Evolutionary conservation across 352 stramenopile species (phyloP).

Genomic region (Achlya hypogyna): DNA sequence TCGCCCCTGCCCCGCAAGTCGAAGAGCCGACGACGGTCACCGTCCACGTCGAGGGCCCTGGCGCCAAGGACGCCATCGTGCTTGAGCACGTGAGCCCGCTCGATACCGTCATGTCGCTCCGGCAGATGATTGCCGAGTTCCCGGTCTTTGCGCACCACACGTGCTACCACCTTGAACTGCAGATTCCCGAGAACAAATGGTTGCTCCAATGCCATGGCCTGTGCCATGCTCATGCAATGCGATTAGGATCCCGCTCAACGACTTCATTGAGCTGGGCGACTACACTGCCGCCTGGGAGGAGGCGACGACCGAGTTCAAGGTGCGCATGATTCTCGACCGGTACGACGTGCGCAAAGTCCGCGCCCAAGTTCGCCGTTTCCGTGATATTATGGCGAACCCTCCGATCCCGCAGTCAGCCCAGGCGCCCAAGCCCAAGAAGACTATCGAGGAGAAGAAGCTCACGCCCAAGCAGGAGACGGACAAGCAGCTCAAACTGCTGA

Average conservation of each 20-base stretch:
- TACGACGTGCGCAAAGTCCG: slow-evolving; percentile 81
- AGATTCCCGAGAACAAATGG: slow-evolving; percentile 14
- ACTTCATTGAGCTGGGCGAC: slow-evolving; percentile 79
- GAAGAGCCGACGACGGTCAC: background rate
- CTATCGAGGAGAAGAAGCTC: slow-evolving; percentile 30
- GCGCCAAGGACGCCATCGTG: slow-evolving; percentile 28
- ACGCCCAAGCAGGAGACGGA: slow-evolving; percentile 65
- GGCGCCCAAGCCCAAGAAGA: slow-evolving; percentile 12
- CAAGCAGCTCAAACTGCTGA: slow-evolving; percentile 67
- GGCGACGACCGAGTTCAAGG: slow-evolving; percentile 24
- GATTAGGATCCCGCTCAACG: slow-evolving; percentile 52
- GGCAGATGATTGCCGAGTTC: slow-evolving; percentile 77
- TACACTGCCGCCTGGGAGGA: slow-evolving; percentile 63
- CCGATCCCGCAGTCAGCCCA: slow-evolving; percentile 52
- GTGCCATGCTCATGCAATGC: background rate
- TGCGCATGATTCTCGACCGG: slow-evolving; percentile 80
- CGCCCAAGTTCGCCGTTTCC: slow-evolving; percentile 71
- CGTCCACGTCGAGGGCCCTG: slow-evolving; percentile 9
- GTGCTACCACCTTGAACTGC: slow-evolving; percentile 73
- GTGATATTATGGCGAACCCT: slow-evolving; percentile 72
- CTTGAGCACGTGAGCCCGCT: slow-evolving; percentile 60
- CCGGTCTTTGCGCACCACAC: slow-evolving; percentile 74
- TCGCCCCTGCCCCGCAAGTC: background rate
- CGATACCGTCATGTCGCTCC: slow-evolving; percentile 74
- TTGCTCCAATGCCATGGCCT: background rate